Base-by-base conservation (phyloP, 208 protist species). In the Borovskyia barvae region DNA sequence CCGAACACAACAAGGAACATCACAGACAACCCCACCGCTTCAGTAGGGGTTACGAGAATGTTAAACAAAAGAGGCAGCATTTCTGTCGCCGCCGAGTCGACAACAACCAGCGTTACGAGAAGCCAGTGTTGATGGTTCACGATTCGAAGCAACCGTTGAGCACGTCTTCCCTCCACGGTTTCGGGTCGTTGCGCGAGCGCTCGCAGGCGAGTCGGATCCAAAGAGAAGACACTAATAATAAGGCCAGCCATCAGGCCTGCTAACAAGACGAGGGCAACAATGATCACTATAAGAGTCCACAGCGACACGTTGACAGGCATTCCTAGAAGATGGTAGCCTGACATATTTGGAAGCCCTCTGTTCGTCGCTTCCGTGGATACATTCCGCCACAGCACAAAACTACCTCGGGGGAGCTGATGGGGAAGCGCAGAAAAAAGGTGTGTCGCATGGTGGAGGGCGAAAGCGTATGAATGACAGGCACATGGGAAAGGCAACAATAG, bases 61-160 rank as follows among this genome's bases (percentile, higher is more conserved):
- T 87, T 69, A 26, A 93, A 72, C 11, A 93, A 37, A 26, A 93
- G 50, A 3, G 86, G 86, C 74, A 93, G 64, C 73, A 82, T 82
- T 43, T 90, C 79, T 12, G 82, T 66, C 6, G 77, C 83, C 2
- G 80, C 49, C 17, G 78, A 80, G 30, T 85, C 70, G 36, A 75
- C 60, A 37, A 86, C 42, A 11, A 90, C 63, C 15, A 90, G 73
- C 9, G 83, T 87, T 19, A 90, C 78, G 26, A 90, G 75, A 32
- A 90, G 30, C 80, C 83, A 90, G 49, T 90, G 69, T 20, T 79
- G 80, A 39, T 85, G 62, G 7, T 75, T 60, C 20, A 85, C 47
- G 42, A 90, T 56, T 43, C 65, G 65, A 43, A 90, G 66, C 22
- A 90, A 50, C 40, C 61, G 57, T 17, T 69, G 66, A 12, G 82